Percentiles rank a stretch among this genome's conserved stretches.
Conservation (phyloP, 352 stramenopile species). For the Pythium grandisporangium region DNA sequence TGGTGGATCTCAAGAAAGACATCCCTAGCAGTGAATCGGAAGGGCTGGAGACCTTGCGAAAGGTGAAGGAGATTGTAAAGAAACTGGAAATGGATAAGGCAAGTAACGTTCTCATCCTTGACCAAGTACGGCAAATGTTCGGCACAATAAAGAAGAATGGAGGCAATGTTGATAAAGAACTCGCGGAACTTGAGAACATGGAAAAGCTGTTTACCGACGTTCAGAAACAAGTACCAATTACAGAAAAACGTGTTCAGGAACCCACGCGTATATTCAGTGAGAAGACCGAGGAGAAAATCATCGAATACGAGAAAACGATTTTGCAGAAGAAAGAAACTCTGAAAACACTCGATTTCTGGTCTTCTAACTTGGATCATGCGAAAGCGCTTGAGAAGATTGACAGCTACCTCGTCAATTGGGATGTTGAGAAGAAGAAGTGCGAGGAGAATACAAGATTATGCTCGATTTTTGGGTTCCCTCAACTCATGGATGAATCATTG, state of each 20-base stretch:
- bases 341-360: constrained; percentile 82
- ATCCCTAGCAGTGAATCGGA: constrained; percentile 73
- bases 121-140: constrained; percentile 75
- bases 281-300: constrained; percentile 92
- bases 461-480: constrained; percentile 91
- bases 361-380: constrained; percentile 66
- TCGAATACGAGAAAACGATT: constrained; percentile 89
- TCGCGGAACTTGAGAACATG: constrained; percentile 76
- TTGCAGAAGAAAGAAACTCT: constrained; percentile 70
- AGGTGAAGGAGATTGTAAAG: constrained; percentile 79
- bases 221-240: constrained; percentile 67
- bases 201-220: constrained; percentile 76
- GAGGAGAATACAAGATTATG: constrained; percentile 90
- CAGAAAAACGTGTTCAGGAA: constrained; percentile 65
- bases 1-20: constrained; percentile 76
- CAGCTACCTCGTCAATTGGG: constrained; percentile 70
- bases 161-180: constrained; percentile 76
- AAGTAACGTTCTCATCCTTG: constrained; percentile 58
- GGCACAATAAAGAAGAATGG: constrained; percentile 72
- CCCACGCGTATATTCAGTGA: constrained; percentile 81
- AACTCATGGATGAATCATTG: constrained; percentile 88
- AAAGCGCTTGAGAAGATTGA: constrained; percentile 82
- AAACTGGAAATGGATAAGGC: constrained; percentile 67
- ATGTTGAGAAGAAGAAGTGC: constrained; percentile 86
- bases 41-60: constrained; percentile 68